phyloP scores from a whole-genome alignment of 2,329 filamentous ascomycete species.

The Geoglossum cookeanum region DNA sequence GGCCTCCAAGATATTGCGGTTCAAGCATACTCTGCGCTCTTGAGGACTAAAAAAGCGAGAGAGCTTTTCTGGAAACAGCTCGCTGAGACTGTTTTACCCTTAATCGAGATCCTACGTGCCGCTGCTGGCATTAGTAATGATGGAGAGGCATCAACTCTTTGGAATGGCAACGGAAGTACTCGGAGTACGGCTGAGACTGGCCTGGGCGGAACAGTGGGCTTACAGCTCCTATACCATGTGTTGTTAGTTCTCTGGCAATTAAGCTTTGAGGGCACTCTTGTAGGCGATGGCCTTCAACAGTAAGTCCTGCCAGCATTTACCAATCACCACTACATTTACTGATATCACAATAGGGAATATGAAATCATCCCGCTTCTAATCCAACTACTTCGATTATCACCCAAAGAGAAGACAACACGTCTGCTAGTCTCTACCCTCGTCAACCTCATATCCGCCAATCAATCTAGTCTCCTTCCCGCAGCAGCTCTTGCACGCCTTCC shows the following conservation, averaged over 20 bases:
- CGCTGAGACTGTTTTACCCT: slow-evolving; percentile 62
- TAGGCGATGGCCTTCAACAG: slow-evolving; percentile 72
- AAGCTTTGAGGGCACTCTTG: slow-evolving; percentile 59
- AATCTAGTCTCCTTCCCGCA: slow-evolving; percentile 50
- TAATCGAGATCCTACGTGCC: slow-evolving; percentile 60
- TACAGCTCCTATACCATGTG: slow-evolving; percentile 88
- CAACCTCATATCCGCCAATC: slow-evolving; percentile 66
- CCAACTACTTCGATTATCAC: slow-evolving; percentile 77
- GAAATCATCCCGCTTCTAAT: slow-evolving; percentile 83
- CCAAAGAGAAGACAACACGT: slow-evolving; percentile 94
- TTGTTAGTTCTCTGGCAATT: slow-evolving; percentile 90
- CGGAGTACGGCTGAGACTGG: slow-evolving; percentile 45
- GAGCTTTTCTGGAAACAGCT: slow-evolving; percentile 82
- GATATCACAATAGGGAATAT: slow-evolving; percentile 50
- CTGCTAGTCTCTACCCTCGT: slow-evolving; percentile 74
- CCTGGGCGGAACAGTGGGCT: slow-evolving; percentile 56
- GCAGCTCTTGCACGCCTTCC: slow-evolving; percentile 74
- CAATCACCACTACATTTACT: not conserved
- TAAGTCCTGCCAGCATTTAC: slow-evolving; percentile 25
- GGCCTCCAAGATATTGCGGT: slow-evolving; percentile 92
- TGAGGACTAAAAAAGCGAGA: slow-evolving; percentile 56
- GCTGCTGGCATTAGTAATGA: slow-evolving; percentile 58
- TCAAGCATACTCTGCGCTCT: slow-evolving; percentile 68
- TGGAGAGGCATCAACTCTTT: slow-evolving; percentile 36
- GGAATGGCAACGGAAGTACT: slow-evolving; percentile 33